A percentile compares a stretch with the other conserved stretches of the same genome.
These are phyloP conservation scores for Colletotrichum chlorophyti DNA, from an alignment of 2,329 filamentous ascomycete genomes.

Conservation along the genomic window DNA sequence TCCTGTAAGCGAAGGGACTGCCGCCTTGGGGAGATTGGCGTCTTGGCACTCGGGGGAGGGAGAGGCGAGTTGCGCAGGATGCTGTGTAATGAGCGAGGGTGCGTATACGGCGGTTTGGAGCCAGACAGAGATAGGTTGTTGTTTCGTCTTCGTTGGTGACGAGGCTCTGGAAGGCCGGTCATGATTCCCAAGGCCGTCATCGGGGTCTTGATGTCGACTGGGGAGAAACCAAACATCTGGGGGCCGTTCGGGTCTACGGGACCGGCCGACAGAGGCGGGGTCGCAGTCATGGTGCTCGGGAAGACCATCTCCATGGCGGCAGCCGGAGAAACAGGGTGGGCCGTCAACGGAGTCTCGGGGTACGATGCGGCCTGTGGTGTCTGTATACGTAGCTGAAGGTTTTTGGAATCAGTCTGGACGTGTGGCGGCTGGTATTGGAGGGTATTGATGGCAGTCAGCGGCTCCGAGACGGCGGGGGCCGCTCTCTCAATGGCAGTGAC, in stretches of 20 bases:
- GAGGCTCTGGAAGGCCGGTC: constrained; percentile 33
- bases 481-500: constrained; percentile 67
- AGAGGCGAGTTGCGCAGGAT: constrained; percentile 72
- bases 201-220: constrained; percentile 38
- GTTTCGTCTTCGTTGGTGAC: constrained; percentile 45
- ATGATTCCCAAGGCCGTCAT: constrained; percentile 16
- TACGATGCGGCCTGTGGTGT: constrained; percentile 54
- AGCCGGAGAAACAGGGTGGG: constrained; percentile 55
- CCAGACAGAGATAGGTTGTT: constrained; percentile 39
- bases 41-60: constrained; percentile 56
- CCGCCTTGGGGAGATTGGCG: constrained; percentile 59
- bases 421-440: constrained; percentile 43
- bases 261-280: constrained; percentile 63
- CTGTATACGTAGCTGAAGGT: constrained; percentile 40
- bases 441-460: constrained; percentile 57
- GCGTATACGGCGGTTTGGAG: constrained; percentile 60
- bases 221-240: constrained; percentile 55
- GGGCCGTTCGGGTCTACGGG: constrained; percentile 49
- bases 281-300: constrained; percentile 65
- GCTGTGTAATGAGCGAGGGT: constrained; percentile 65
- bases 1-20: constrained; percentile 62
- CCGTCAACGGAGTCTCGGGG: constrained; percentile 62
- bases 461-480: constrained; percentile 54
- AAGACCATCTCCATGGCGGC: constrained; percentile 52
- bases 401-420: constrained; percentile 43